Percentiles rank a stretch among this genome's conserved stretches.
phyloP scores from a whole-genome alignment of 495 filamentous ascomycete species.

The Paragyromitra xinjiangensis region DNA sequence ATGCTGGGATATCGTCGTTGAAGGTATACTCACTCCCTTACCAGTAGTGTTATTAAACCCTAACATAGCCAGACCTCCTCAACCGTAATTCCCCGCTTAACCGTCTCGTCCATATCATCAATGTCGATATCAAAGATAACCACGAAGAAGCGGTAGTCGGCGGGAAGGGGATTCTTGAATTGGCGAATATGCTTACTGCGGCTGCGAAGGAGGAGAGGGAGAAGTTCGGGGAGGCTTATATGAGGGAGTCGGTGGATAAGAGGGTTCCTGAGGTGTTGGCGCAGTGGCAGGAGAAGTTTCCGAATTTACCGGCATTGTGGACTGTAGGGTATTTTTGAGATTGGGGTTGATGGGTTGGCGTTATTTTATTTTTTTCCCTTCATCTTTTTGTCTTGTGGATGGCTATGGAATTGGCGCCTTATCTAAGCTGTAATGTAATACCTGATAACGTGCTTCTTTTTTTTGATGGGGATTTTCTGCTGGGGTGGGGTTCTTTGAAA shows the following conservation, averaged over 20 bases:
- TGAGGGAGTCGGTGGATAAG: constrained; percentile 84
- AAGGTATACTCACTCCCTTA: constrained; percentile 59
- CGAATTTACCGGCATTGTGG: constrained; percentile 89
- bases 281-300: constrained; percentile 97
- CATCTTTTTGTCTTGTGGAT: neutral
- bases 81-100: constrained; percentile 84
- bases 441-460: neutral
- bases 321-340: constrained; percentile 90
- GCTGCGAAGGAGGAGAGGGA: constrained; percentile 80
- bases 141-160: constrained; percentile 94
- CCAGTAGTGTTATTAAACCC: neutral
- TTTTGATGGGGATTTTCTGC: neutral
- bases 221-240: constrained; percentile 67
- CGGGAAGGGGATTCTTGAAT: constrained; percentile 88
- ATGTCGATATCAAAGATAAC: constrained; percentile 98
- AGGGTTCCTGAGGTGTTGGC: constrained; percentile 90
- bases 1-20: constrained; percentile 98
- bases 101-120: constrained; percentile 93
- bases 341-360: neutral
- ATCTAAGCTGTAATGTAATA: neutral
- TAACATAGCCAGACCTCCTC: constrained; percentile 69
- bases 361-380: constrained; percentile 3
- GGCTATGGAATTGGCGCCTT: neutral
- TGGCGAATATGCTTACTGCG: constrained; percentile 86
- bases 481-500: constrained; percentile 4